These are phyloP conservation scores for Leonotis leonurus DNA, from an alignment of 257 asterid genomes.

Conservation along the genomic window DNA sequence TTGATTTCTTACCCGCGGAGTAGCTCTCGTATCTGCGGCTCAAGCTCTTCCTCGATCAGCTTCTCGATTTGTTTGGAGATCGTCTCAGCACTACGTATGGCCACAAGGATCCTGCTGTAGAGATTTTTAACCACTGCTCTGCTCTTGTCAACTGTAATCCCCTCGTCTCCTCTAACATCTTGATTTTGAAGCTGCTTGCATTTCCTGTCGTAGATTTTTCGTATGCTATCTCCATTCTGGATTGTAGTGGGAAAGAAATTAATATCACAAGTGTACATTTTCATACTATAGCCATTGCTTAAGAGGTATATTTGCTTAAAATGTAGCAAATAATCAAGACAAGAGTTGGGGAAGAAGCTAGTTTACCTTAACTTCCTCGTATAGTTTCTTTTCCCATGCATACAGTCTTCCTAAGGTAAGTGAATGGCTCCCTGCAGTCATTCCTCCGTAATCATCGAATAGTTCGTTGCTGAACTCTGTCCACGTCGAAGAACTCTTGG, in stretches of 20 bases:
- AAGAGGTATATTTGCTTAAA: neutral
- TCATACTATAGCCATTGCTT: neutral
- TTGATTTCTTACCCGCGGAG: constrained; percentile 61
- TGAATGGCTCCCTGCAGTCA: constrained; percentile 86
- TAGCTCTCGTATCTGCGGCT: constrained; percentile 81
- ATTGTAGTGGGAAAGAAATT: neutral
- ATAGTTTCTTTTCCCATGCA: constrained; percentile 96
- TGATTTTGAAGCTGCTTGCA: constrained; percentile 63
- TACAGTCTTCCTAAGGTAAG: constrained; percentile 78
- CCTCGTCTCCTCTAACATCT: constrained; percentile 71
- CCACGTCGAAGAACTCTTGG: constrained; percentile 69
- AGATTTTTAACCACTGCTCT: constrained; percentile 78
- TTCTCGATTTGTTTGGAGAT: constrained; percentile 74
- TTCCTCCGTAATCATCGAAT: constrained; percentile 76
- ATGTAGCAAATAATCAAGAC: neutral
- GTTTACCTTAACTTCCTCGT: constrained; percentile 79
- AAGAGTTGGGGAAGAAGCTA: neutral
- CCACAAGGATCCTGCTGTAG: constrained; percentile 79
- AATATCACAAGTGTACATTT: neutral
- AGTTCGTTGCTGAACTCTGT: constrained; percentile 70
- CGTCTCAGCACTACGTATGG: constrained; percentile 86
- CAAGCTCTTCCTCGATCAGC: constrained; percentile 76
- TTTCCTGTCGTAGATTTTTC: constrained; percentile 62
- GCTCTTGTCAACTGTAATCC: constrained; percentile 57
- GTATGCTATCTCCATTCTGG: constrained; percentile 74